phyloP scores from a whole-genome alignment of 768 basidiomycete species.

The Dendrothele bispora region DNA sequence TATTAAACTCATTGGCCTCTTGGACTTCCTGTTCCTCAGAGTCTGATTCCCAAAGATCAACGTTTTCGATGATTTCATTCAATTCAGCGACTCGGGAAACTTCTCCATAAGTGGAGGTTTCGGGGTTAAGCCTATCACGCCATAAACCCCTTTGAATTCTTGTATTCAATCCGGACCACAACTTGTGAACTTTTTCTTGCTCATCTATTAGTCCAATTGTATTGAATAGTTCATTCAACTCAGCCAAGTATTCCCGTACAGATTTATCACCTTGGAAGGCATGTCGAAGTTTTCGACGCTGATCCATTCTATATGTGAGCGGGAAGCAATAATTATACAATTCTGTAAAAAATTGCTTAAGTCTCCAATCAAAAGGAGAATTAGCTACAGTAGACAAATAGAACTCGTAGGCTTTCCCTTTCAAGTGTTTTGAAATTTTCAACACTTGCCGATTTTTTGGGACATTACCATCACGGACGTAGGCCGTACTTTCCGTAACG shows the following conservation, averaged over 20 bases:
- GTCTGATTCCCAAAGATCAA: no score
- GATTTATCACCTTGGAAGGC: constrained; percentile 18
- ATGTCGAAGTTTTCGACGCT: constrained; percentile 7
- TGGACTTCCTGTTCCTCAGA: no score
- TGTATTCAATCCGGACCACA: constrained; percentile 5
- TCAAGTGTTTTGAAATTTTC: neutral
- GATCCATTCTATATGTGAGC: constrained; percentile 24
- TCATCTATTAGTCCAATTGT: constrained; percentile 5
- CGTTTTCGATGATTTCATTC: no score
- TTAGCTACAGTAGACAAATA: constrained; percentile 1
- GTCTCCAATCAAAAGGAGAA: constrained; percentile 4
- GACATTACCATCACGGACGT: constrained; percentile 3
- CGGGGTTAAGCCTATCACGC: no score
- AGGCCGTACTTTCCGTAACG: constrained; percentile 4
- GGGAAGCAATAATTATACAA: constrained; percentile 6
- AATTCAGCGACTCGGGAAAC: no score
- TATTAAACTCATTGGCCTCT: no score
- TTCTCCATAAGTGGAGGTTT: no score
- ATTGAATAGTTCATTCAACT: constrained; percentile 19
- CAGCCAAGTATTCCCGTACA: constrained; percentile 28
- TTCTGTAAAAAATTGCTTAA: neutral
- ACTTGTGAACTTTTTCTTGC: constrained; percentile 8
- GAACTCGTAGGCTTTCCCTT: neutral
- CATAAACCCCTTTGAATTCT: no score
- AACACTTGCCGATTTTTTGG: constrained; percentile 4